These are phyloP conservation scores for Blastobotrys muscicola DNA, from an alignment of 805 yeast genomes.

Conservation along the genomic window DNA sequence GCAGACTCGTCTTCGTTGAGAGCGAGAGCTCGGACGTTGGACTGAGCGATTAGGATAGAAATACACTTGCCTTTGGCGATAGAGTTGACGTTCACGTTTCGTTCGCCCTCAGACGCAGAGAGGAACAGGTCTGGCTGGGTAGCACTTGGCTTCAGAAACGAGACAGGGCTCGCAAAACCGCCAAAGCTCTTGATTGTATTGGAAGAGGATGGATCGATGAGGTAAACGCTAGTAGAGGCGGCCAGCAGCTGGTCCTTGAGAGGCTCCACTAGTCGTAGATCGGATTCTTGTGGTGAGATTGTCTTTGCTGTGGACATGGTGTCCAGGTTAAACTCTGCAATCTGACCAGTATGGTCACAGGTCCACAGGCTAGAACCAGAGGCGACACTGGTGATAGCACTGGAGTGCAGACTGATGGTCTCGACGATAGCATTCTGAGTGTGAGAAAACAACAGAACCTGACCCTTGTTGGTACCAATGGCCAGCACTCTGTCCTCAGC, in stretches of 20 bases:
- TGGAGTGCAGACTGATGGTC: conserved; percentile 40
- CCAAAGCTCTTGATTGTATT: conserved; percentile 45
- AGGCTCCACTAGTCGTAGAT: conserved; percentile 10
- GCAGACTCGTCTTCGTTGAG: conserved; percentile 18
- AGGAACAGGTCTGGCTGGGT: conserved; percentile 39
- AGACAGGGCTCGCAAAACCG: conserved; percentile 67
- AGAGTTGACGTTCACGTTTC: conserved; percentile 68
- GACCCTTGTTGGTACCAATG: conserved; percentile 58
- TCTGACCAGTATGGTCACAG: conserved; percentile 46
- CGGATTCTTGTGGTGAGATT: conserved; percentile 10
- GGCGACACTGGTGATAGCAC: conserved; percentile 38
- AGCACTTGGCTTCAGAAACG: conserved; percentile 33
- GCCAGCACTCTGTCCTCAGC: conserved; percentile 42
- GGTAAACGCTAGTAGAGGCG: conserved; percentile 58
- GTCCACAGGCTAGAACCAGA: conserved; percentile 44
- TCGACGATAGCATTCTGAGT: conserved; percentile 45
- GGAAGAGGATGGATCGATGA: conserved; percentile 35
- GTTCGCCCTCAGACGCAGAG: conserved; percentile 68
- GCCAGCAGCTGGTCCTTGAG: conserved; percentile 36
- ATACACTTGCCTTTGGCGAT: conserved; percentile 36
- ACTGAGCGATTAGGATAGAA: conserved; percentile 59
- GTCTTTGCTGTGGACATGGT: conserved; percentile 33
- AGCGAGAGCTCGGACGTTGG: conserved; percentile 42
- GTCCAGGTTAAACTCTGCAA: conserved; percentile 54
- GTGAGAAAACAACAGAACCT: conserved; percentile 59